Evolutionary conservation across 768 basidiomycete species (phyloP).

Genomic region (Mycena leptocephala): DNA sequence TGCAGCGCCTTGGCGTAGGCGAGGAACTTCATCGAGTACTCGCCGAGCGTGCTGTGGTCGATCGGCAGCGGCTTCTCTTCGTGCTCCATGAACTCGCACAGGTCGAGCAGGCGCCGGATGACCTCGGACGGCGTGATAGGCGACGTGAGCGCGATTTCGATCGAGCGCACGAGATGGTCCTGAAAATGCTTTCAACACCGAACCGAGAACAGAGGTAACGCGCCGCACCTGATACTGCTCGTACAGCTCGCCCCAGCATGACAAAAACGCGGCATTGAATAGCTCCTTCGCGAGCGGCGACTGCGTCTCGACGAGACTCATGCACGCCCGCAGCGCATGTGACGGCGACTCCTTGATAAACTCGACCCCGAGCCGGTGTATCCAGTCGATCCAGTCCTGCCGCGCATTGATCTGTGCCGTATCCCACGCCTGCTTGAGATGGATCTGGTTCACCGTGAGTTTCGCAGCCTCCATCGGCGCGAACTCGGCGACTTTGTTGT

Average conservation of each 20-base stretch:
- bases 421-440: constrained; percentile 98
- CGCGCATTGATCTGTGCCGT: constrained; percentile 81
- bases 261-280: constrained; percentile 98
- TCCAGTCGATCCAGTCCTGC: constrained; percentile 98
- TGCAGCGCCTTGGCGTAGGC: constrained; percentile 98
- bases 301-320: constrained; percentile 93
- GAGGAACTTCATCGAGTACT: constrained; percentile 94
- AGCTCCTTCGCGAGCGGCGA: constrained; percentile 93
- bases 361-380: constrained; percentile 92
- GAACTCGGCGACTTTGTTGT: constrained; percentile 77
- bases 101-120: constrained; percentile 91
- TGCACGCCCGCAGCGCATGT: constrained; percentile 96
- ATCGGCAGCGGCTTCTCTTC: constrained; percentile 97
- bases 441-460: constrained; percentile 96
- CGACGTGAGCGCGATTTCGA: constrained; percentile 89
- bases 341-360: constrained; percentile 99
- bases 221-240: constrained; percentile 92
- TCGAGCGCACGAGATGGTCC: constrained; percentile 95
- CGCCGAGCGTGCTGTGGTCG: constrained; percentile 93
- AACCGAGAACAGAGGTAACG: background rate
- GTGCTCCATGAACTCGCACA: constrained; percentile 99
- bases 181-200: constrained; percentile 45
- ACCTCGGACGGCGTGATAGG: constrained; percentile 88
- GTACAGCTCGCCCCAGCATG: constrained; percentile 97
- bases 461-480: constrained; percentile 90